phyloP scores from a whole-genome alignment of 2,329 filamentous ascomycete genomes.

The Fonsecaea monophora region DNA sequence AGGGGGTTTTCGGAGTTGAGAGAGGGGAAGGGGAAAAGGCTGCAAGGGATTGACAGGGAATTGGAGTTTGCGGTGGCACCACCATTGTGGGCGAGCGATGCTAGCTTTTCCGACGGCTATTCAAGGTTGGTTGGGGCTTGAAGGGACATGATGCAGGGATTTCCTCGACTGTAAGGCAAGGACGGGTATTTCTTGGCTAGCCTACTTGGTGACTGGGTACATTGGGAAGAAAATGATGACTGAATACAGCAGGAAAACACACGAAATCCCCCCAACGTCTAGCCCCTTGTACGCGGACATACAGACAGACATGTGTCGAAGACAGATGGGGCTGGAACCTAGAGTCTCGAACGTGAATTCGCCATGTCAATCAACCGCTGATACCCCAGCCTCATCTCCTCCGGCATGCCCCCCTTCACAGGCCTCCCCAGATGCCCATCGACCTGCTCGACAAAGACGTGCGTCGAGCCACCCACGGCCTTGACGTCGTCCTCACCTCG shows the following conservation, averaged over 20 bases:
- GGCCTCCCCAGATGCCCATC: slow-evolving; percentile 60
- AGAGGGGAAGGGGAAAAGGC: background rate
- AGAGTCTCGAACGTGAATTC: background rate
- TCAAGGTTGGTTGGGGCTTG: background rate
- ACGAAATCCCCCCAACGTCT: no score
- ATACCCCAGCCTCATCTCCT: slow-evolving; percentile 27
- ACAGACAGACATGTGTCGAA: no score
- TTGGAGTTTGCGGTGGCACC: background rate
- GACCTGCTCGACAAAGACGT: slow-evolving; percentile 83
- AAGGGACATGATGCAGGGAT: background rate
- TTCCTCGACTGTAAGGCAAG: background rate
- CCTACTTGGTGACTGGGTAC: no score
- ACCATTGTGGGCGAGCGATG: background rate
- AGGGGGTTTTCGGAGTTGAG: background rate
- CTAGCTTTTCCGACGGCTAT: background rate
- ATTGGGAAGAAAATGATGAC: no score
- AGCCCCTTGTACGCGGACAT: no score
- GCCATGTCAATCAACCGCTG: slow-evolving; percentile 18
- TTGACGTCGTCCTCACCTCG: slow-evolving; percentile 74
- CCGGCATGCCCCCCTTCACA: slow-evolving; percentile 67
- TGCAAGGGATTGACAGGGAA: background rate
- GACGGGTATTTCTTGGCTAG: background rate
- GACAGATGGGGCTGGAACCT: background rate
- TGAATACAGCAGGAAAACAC: no score
- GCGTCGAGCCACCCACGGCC: slow-evolving; percentile 83